A percentile compares a stretch with the other conserved stretches of the same genome.
Evolutionary conservation across 78 protist genomes (phyloP).

Genomic region (Dictyostelium capitatum): DNA sequence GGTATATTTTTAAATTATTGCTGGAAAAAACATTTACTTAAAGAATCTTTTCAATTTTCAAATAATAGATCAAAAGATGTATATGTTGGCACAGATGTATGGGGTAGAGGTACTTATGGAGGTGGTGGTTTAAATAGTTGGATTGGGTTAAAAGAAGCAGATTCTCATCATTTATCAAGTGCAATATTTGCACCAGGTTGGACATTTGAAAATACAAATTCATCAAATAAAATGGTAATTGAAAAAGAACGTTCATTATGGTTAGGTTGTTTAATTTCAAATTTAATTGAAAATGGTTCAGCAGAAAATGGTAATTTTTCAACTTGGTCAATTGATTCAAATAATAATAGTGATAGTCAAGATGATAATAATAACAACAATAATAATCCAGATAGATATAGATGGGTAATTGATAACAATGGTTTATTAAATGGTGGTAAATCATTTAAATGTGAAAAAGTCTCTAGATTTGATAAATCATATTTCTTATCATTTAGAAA

Average conservation of each 20-base stretch:
- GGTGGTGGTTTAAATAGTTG: conserved; percentile 29
- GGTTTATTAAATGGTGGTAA: conserved; percentile 1
- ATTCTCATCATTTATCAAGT: conserved; percentile 7
- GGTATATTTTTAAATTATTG: conserved; percentile 92
- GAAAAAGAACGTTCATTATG: conserved; percentile 48
- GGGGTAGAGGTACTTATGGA: conserved; percentile 82
- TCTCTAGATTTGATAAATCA: neutral
- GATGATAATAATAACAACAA: too few relatives aligned
- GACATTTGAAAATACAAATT: conserved; percentile 73
- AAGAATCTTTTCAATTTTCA: neutral
- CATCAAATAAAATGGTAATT: neutral
- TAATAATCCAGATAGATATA: neutral
- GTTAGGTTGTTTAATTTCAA: neutral
- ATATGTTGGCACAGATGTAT: conserved; percentile 89
- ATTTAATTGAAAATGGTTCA: conserved; percentile 13
- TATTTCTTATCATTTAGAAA: neutral
- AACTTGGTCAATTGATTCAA: neutral
- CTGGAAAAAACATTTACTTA: conserved; percentile 68
- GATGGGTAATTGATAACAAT: neutral
- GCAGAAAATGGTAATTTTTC: conserved; percentile 3
- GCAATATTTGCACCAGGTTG: conserved; percentile 92
- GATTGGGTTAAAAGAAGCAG: conserved; percentile 6
- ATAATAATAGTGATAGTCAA: neutral
- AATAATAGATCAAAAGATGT: conserved; percentile 58
- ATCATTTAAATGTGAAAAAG: neutral